phyloP scores from a whole-genome alignment of 1,139 yeast genomes.

The Waltiozyma sp. region DNA sequence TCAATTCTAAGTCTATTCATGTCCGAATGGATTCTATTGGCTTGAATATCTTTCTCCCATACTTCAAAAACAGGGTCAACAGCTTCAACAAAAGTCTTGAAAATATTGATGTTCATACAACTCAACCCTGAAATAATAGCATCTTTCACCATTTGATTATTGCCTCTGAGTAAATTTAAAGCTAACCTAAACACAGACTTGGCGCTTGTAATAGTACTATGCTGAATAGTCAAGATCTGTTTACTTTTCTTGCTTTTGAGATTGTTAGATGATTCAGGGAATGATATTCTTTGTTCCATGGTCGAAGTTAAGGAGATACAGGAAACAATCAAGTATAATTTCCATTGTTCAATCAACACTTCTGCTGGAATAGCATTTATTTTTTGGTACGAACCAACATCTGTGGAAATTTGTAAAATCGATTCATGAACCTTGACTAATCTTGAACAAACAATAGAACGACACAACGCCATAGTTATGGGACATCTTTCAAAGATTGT shows the following conservation, averaged over 20 bases:
- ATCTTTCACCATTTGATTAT: constrained; percentile 64
- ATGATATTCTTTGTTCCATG: constrained; percentile 66
- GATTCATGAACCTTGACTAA: constrained; percentile 84
- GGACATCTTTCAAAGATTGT: constrained; percentile 78
- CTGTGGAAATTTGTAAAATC: constrained; percentile 52
- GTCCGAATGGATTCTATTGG: constrained; percentile 23
- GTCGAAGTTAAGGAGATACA: constrained; percentile 88
- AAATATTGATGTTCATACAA: constrained; percentile 82
- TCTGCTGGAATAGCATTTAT: constrained; percentile 47
- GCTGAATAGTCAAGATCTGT: constrained; percentile 72
- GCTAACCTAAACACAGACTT: constrained; percentile 84
- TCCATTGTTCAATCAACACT: constrained; percentile 76
- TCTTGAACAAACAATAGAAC: constrained; percentile 85
- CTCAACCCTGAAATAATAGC: constrained; percentile 82
- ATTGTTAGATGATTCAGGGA: constrained; percentile 31
- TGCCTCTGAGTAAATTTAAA: constrained; percentile 64
- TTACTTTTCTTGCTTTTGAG: constrained; percentile 43
- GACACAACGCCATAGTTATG: constrained; percentile 84
- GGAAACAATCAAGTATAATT: constrained; percentile 78
- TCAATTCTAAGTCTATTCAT: constrained; percentile 59
- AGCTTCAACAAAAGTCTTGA: constrained; percentile 71
- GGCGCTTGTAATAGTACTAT: constrained; percentile 88
- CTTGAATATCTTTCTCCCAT: constrained; percentile 37
- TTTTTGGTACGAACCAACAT: constrained; percentile 20
- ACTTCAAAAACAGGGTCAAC: constrained; percentile 51